Evolutionary conservation across 2,329 filamentous ascomycete genomes (phyloP).

Genomic region (Daldinia eschscholtzii): DNA sequence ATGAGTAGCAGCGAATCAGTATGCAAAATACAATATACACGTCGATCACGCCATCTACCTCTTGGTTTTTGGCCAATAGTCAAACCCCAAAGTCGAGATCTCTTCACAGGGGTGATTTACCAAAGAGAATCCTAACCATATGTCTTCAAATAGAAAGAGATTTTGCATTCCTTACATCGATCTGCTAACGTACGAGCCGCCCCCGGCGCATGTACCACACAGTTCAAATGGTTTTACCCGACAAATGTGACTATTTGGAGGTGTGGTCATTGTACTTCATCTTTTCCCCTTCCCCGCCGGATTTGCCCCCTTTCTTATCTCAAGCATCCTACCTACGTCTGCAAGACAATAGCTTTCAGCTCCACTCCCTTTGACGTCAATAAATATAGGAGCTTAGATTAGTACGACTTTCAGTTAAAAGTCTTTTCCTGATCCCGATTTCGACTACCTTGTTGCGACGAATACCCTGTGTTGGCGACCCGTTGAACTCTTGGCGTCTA

Average conservation of each 20-base stretch:
- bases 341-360: background rate
- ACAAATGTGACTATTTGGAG: background rate
- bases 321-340: no score
- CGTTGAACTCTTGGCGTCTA: background rate
- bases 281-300: no score
- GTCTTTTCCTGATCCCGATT: background rate
- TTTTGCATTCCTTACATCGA: background rate
- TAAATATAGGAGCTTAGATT: background rate
- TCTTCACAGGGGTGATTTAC: background rate
- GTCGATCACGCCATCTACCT: background rate
- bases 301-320: background rate
- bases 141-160: background rate
- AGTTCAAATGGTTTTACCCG: background rate
- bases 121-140: background rate
- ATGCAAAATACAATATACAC: background rate
- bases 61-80: background rate
- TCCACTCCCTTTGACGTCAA: background rate
- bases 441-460: background rate
- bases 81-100: background rate
- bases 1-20: background rate
- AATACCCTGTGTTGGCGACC: background rate
- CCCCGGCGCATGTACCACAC: background rate
- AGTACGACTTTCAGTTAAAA: background rate
- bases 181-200: background rate
- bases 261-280: background rate